Evolutionary conservation across 805 yeast species (phyloP).

Genomic region (Metschnikowia peoriensis): DNA sequence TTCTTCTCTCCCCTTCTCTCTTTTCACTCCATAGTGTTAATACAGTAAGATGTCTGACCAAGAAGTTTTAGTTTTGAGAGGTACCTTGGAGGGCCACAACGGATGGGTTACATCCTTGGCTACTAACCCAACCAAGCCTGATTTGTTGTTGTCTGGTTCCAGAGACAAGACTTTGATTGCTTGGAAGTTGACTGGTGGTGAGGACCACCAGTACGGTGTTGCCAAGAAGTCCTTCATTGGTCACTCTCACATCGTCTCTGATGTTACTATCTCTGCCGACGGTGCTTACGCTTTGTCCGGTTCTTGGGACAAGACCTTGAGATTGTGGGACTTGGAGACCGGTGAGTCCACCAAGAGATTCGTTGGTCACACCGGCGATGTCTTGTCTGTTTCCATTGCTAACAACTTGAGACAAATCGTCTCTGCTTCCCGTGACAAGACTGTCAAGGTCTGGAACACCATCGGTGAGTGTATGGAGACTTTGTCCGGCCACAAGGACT

Average conservation of each 20-base stretch:
- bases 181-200: slow-evolving; percentile 96
- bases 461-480: slow-evolving; percentile 96
- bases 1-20: slow-evolving; percentile 8
- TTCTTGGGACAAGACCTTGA: slow-evolving; percentile 99
- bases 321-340: slow-evolving; percentile 95
- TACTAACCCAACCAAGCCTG: slow-evolving; percentile 98
- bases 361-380: slow-evolving; percentile 98
- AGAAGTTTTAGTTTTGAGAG: slow-evolving; percentile 99
- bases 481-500: slow-evolving; percentile 94
- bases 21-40: slow-evolving; percentile 1
- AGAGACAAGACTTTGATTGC: slow-evolving; percentile 98
- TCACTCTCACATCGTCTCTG: slow-evolving; percentile 99
- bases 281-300: slow-evolving; percentile 98
- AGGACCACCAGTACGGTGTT: slow-evolving; percentile 89
- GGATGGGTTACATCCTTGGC: slow-evolving; percentile 98
- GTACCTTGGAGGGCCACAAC: slow-evolving; percentile 89
- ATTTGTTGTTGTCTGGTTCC: slow-evolving; percentile 95
- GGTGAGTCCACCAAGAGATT: slow-evolving; percentile 94
- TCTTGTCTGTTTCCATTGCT: slow-evolving; percentile 94
- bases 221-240: slow-evolving; percentile 97
- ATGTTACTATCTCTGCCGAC: slow-evolving; percentile 95
- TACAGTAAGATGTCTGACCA: slow-evolving; percentile 60
- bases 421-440: slow-evolving; percentile 98
- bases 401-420: slow-evolving; percentile 96
- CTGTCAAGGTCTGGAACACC: slow-evolving; percentile 99